Evolutionary conservation across 768 basidiomycete genomes (phyloP).

Genomic region (Tulasnella sp.): DNA sequence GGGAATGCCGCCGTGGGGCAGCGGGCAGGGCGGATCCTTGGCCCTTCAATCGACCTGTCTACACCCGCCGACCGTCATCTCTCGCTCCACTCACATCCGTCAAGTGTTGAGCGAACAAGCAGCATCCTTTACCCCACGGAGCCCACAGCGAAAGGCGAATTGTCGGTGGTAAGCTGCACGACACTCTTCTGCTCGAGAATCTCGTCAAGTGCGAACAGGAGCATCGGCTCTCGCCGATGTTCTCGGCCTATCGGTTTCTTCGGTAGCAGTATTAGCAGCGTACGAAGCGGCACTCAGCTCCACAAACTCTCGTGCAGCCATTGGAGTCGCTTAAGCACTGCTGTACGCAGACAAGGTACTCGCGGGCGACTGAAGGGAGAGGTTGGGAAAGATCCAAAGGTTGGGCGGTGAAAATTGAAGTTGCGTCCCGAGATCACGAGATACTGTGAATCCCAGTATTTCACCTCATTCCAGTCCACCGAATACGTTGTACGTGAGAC

Average conservation of each 20-base stretch:
- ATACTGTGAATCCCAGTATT: conserved; percentile 58
- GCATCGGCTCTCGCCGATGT: conserved; percentile 51
- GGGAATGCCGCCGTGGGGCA: neutral
- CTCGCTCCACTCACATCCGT: neutral
- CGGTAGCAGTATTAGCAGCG: conserved; percentile 65
- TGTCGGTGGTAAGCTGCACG: conserved; percentile 65
- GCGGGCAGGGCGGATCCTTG: conserved; percentile 27
- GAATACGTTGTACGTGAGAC: neutral
- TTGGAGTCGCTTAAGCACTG: conserved; percentile 50
- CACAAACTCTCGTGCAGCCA: conserved; percentile 51
- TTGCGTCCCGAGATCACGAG: conserved; percentile 69
- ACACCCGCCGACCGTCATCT: neutral
- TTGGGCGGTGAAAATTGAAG: conserved; percentile 68
- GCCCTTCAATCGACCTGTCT: neutral
- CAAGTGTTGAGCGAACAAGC: neutral
- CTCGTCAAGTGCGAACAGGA: conserved; percentile 68
- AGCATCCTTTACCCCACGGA: neutral
- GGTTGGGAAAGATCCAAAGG: conserved; percentile 56
- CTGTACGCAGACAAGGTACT: conserved; percentile 67
- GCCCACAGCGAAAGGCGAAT: conserved; percentile 39
- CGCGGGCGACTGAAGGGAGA: conserved; percentile 60
- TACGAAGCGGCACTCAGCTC: conserved; percentile 67
- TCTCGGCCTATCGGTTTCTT: conserved; percentile 51
- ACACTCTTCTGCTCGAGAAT: conserved; percentile 67
- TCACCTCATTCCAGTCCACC: neutral